These are phyloP conservation scores for Mortierella sp. DNA, from an alignment of 371 early-diverging fungal genomes.

Conservation along the genomic window DNA sequence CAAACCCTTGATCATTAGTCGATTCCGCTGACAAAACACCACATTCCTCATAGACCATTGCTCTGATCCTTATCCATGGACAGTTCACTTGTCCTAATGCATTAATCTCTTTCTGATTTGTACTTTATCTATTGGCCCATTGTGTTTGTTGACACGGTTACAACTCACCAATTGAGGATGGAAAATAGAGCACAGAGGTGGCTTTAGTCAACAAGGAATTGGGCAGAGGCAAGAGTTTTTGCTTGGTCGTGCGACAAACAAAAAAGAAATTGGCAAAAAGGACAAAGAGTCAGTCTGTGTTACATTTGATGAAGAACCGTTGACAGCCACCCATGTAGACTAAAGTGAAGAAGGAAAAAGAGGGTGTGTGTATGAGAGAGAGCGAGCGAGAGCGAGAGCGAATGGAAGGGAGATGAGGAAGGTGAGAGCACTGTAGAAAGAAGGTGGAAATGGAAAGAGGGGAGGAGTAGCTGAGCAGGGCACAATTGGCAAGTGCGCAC, in stretches of 20 bases:
- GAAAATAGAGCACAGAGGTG: background rate
- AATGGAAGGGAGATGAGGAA: too few relatives aligned
- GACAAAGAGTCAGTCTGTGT: background rate
- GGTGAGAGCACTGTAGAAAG: background rate
- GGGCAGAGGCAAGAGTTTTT: background rate
- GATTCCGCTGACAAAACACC: conserved; percentile 19
- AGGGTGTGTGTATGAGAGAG: background rate
- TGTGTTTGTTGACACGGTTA: background rate
- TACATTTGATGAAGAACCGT: background rate
- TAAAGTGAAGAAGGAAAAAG: background rate
- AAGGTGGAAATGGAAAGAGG: background rate
- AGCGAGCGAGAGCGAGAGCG: background rate
- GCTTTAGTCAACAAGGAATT: background rate
- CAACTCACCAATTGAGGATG: background rate
- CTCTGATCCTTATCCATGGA: too few relatives aligned
- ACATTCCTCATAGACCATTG: background rate
- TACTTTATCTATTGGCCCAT: conserved; percentile 3
- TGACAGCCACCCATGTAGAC: background rate
- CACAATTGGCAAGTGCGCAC: too few relatives aligned
- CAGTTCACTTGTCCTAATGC: too few relatives aligned
- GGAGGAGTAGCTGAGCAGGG: too few relatives aligned
- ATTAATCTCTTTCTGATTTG: background rate
- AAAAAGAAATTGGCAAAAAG: background rate
- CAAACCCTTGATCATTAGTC: conserved; percentile 1
- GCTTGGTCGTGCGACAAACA: conserved; percentile 11